Evolutionary conservation across 2,329 filamentous ascomycete species (phyloP), one percentile per base, ranked within the genome.

Genomic region (Penicillium oxalicum): DNA sequence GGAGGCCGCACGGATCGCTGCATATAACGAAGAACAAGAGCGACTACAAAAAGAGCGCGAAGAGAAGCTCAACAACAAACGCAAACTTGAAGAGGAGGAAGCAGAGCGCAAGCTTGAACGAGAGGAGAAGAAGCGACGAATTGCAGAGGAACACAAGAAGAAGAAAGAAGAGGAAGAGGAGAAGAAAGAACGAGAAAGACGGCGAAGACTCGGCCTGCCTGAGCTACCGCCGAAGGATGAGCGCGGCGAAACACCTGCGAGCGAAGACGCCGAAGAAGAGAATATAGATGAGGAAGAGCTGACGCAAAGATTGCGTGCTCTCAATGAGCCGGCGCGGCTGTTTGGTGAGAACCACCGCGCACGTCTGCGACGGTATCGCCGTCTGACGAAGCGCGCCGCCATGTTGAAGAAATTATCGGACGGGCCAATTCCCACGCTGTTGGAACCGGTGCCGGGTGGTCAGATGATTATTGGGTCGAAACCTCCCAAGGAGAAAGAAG

Each of bases 71-170:
- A 78, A 80, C 1, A 83, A 86, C 59, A 97, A 97, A 73, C 87
- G 91, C 58, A 93, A 94, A 69, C 80, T 83, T 25, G 91, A 97
- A 46, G 91, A 95, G 33, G 91, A 95, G 26, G 86, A 87, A 48
- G 83, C 83, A 2, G 79, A 82, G 25, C 84, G 86, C 55, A 80
- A 81, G 55, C 79, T 76, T 9, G 75, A 76, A 27, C 81, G 90
- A 11, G 88, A 95, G 55, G 88, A 93, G 63, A 96, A 96, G 75
- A 83, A 86, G 46, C 80, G 81, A 51, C 79, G 79, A 52, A 75
- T 98, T 4, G 91, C 90, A 0, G 89, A 95, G 54, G 88, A 95
- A 62, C 88, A 86, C 42, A 78, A 80, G 45, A 73, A 73, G 54
- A 76, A 82, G 54, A 77, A 84, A 36, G 85, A 91, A 63, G 85